Conservation (phyloP, 768 basidiomycete genomes). For the Leucocoprinus sp. region DNA sequence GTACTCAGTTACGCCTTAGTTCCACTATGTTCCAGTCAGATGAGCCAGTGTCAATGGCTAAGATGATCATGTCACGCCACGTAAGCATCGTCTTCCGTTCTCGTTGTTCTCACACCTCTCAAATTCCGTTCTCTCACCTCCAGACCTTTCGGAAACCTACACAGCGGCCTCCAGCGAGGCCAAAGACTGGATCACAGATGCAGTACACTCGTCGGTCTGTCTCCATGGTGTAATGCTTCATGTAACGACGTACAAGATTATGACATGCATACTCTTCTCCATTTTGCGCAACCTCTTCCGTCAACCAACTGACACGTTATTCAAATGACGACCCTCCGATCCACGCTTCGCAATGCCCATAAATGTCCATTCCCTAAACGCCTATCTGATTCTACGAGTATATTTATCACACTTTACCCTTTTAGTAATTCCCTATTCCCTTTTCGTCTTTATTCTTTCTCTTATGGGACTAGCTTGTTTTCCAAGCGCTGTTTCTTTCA, state of each 20-base stretch:
- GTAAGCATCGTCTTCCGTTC: conserved; percentile 15
- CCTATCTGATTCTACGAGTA: too few species aligned
- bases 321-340: conserved; percentile 5
- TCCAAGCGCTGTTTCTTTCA: not conserved
- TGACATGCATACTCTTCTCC: conserved; percentile 1
- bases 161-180: conserved; percentile 5
- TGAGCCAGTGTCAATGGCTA: conserved; percentile 29
- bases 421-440: conserved; percentile 2
- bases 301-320: conserved; percentile 1
- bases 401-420: conserved; percentile 1
- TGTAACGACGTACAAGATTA: not conserved
- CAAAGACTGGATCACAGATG: conserved; percentile 8
- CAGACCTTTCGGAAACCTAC: conserved; percentile 10
- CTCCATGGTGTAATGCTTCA: conserved; percentile 6
- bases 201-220: conserved; percentile 8
- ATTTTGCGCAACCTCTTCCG: conserved; percentile 1
- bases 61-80: conserved; percentile 32
- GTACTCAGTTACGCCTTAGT: conserved; percentile 2
- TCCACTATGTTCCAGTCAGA: conserved; percentile 23
- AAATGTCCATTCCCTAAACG: not conserved
- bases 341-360: conserved; percentile 4
- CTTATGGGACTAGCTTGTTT: conserved; percentile 5
- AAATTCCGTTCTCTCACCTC: not conserved
- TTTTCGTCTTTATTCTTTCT: conserved; percentile 7
- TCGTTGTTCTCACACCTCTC: not conserved